Base-by-base conservation (phyloP, 75 land plant species). In the Chamaecyparis obtusa region DNA sequence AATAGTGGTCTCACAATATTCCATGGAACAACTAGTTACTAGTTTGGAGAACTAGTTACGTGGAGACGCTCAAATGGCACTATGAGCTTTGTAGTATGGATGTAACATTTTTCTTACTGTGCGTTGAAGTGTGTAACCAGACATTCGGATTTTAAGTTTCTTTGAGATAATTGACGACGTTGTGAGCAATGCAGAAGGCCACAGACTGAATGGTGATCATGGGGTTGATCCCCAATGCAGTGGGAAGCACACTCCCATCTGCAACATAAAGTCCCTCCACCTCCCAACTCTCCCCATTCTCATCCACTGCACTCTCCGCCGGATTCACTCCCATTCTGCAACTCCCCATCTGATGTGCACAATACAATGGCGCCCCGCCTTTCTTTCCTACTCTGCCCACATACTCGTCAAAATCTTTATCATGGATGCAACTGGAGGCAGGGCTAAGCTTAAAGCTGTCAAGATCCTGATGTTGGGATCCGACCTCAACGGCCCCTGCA, bases 351-450 rank as follows among this genome's bases (percentile, higher is more conserved):
- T 89, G 90, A 32, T 89, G 90, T 3, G 89, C 90, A 2, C 64
- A 74, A 21, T 41, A 30, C 30, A 77, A 21, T 1, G 32, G 79
- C 36, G 35, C 49, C 27, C 74, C 64, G 21, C 51, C 49, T 11
- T 46, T 46, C 5, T 10, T 75, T 17, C 5, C 69, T 3, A 94
- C 92, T 24, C 69, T 64, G 32, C 89, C 24, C 93, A 96, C 57
- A 43, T 94, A 97, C 84, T 85, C 95, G 82, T 91, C 91, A 44
- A 91, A 54, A 24, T 51, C 14, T 2, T 51, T 51, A 13, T 51
- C 55, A 14, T 51, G 55, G 1, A 13, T 51, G 2, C 3, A 14
- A 51, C 2, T 51, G 15, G 55, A 51, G 16, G 15, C 15, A 13
- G 55, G 16, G 2, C 13, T 3, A 3, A 32, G 33, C 80, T 54